Base-by-base conservation (phyloP, 257 asterid genomes). In the Solanum bulbocastanum region DNA sequence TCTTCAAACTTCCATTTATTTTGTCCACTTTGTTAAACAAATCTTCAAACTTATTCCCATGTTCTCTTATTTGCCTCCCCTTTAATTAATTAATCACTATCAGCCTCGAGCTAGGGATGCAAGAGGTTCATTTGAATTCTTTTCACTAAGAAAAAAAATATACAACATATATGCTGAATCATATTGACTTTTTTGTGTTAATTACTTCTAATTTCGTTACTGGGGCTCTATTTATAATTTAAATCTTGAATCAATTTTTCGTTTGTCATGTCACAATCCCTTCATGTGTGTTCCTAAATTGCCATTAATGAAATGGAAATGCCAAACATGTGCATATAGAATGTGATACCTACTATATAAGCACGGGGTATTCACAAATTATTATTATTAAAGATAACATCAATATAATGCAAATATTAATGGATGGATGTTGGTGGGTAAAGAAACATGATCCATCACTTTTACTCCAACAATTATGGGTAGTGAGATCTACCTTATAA, bases 1-100 rank as follows among this genome's bases (percentile, higher is more conserved):
- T 79, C 69, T 44, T 49, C 9, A 12, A 46, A 30, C 30, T 33
- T 46, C 83, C 30, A 44, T 25, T 85, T 23, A 42, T 46, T 40
- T 73, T 87, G 92, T 62, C 86, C 89, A 83, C 27, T 87, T 81
- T 72, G 69, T 72, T n/a, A 87, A 82, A 36, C 74, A 62, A 46
- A 65, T 79, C 69, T 44, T 49, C 9, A 12, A 46, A 30, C 30
- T 33, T 46, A 81, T 30, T 46, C 33, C 13, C 42, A 46, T 81
- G 25, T 15, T 42, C 39, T 78, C n/a, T n/a, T 42, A 13, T 18
- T 25, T 78, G 62, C 6, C 35, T 37, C 56, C 56, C 22, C 42
- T n/a, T 18, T 18, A 56, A 56, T 12, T 36, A 36, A 74, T 74
- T 40, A 40, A 72, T 62, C 13, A 22, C 12, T 60, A 9, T 60